Base-by-base conservation (phyloP, 2,329 filamentous ascomycete genomes). In the Fusarium pseudograminearum region DNA sequence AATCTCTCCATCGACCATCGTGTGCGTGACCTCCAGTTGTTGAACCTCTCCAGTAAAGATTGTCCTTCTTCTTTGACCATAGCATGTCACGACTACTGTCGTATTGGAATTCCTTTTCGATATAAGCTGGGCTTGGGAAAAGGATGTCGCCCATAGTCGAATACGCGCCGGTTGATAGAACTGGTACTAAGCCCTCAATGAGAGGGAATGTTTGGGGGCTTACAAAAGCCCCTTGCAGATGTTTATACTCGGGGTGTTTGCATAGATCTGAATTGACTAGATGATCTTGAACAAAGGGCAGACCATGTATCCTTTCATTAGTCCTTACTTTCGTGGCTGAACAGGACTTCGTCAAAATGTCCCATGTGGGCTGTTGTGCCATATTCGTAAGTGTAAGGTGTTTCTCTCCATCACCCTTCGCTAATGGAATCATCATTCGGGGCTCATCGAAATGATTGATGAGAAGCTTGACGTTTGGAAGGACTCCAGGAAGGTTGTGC, bases 1-100 rank as follows among this genome's bases (percentile, higher is more conserved):
- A 82, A 2, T 74, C 51, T 2, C 65, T 67, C 84, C 84, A 87
- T 1, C 73, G 57, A 3, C 74, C 65, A 12, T 77, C 73, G 1
- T 65, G 63, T 1, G 76, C 77, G 40, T 77, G 82, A 0, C 81
- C 85, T 4, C 86, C 87, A 0, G 86, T 88, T 0, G 81, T 87
- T 0, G 83, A 86, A 0, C 87, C 87, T 0, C 83, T 82, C 87
- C 87, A 89, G 73, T 89, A 89, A 0, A 89, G 71, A 4, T 81
- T 82, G 36, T 84, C 82, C 3, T 67, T 68, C 69, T 89, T 90
- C 8, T 78, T 47, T 1, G 83, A 74, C 86, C 86, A 89, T 0
- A 76, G 71, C 0, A 81, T 40, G 60, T 88, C 86, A 4, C 77
- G 47, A 0, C 61, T 31, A 0, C 76, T 71, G 4, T 81, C 73